Base-by-base conservation (phyloP, 495 filamentous ascomycete genomes). In the Immersiella caudata region DNA sequence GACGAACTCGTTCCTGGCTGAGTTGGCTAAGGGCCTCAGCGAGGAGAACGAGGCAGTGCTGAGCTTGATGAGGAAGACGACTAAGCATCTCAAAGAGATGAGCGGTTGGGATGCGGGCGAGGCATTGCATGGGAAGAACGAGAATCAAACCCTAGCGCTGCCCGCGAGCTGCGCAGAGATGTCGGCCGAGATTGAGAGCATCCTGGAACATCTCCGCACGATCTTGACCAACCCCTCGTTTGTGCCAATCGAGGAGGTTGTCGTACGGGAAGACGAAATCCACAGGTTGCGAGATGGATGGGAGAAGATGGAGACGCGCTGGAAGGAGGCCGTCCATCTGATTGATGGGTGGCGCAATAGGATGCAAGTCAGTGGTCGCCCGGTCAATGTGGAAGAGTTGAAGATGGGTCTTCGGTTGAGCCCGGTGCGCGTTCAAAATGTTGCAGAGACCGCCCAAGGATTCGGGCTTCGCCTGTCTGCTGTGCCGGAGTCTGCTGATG, bases 161-260 rank as follows among this genome's bases (percentile, higher is more conserved):
- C 82, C 84, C 12, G 78, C 87, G 3, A 90, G 87, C 27, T 93
- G 89, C 73, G 91, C 92, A 57, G 88, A 89, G 26, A 79, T 98
- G 51, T 87, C 91, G 0, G 68, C 74, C 7, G 90, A 94, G 63
- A 85, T 97, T 78, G 88, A 93, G 26, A 77, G 76, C 3, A 88
- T 94, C 1, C 82, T 98, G 65, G 87, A 90, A 60, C 92, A 95
- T 68, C 82, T 98, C 57, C 86, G 89, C 68, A 91, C 84, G 4
- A 82, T 99, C 40, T 82, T 99, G 27, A 97, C 94, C 12, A 97
- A 97, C 68, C 95, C 95, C 6, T 94, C 92, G 9, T 99, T 98
- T 77, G 95, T 97, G 33, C 91, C 95, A 0, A 84, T 99, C n/a
- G 96, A 98, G 74, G 85, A 97, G 76, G 91, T 97, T 7, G 92